Percentiles rank a stretch among this genome's conserved stretches.
Conservation (phyloP, 1,284 basidiomycete species). For the Afroboletus lepidellus region DNA sequence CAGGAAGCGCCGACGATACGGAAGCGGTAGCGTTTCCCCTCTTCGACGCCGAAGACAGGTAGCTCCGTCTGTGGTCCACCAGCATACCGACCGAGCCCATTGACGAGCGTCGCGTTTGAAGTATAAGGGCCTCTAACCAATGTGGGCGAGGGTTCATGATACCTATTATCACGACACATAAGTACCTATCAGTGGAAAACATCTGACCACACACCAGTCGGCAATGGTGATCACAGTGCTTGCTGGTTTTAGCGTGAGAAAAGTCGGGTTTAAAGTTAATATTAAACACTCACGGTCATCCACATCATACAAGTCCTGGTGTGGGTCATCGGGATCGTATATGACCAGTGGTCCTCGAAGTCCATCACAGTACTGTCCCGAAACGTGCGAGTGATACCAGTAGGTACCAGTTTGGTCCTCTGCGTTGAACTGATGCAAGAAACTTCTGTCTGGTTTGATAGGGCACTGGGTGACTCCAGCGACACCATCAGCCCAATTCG, state of each 20-base stretch:
- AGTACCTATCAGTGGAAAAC: not conserved
- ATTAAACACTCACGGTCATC: conserved; percentile 36
- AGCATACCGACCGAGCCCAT: conserved; percentile 30
- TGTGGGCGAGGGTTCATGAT: conserved; percentile 4
- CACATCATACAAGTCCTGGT: conserved; percentile 35
- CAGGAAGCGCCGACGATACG: conserved; percentile 36
- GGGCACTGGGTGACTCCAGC: conserved; percentile 37
- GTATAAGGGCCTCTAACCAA: not conserved
- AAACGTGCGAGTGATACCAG: conserved; percentile 36
- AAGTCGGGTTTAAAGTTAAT: too few relatives aligned
- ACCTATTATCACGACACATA: conserved; percentile 14
- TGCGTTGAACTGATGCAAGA: conserved; percentile 22
- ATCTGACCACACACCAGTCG: conserved; percentile 14
- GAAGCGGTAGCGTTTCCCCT: conserved; percentile 34
- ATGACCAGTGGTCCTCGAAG: conserved; percentile 43
- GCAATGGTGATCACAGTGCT: conserved; percentile 19
- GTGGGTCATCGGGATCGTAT: conserved; percentile 39
- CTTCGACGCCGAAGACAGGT: conserved; percentile 26
- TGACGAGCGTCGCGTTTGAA: conserved; percentile 31
- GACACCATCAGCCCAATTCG: conserved; percentile 34
- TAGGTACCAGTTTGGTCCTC: conserved; percentile 29
- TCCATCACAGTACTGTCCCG: conserved; percentile 43
- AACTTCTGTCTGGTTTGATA: conserved; percentile 20
- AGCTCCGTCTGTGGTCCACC: conserved; percentile 22
- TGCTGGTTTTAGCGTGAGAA: not conserved